A percentile compares a stretch with the other conserved stretches of the same genome.
Conservation (phyloP, 2,329 filamentous ascomycete species). For the Talaromyces sp. region DNA sequence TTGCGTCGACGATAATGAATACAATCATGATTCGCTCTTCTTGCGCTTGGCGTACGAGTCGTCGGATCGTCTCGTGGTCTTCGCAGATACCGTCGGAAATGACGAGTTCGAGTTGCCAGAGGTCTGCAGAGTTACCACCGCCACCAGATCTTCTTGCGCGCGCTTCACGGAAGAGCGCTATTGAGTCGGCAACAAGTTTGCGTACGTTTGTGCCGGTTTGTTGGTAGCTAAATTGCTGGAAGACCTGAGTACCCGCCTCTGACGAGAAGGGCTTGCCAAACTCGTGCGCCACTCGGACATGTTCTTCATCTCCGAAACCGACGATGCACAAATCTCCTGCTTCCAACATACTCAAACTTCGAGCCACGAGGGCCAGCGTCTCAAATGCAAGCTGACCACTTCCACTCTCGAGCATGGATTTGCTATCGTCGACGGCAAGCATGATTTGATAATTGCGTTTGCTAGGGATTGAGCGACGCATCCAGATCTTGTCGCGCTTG, state of each 20-base stretch:
- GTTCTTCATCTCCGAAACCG: conserved; percentile 70
- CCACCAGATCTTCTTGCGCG: conserved; percentile 56
- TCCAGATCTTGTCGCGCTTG: conserved; percentile 99
- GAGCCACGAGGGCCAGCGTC: conserved; percentile 86
- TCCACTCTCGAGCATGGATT: conserved; percentile 81
- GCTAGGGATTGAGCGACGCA: conserved; percentile 84
- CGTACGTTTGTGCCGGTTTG: conserved; percentile 85
- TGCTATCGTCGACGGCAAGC: conserved; percentile 93
- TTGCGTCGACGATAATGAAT: conserved; percentile 87
- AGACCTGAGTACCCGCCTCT: conserved; percentile 76
- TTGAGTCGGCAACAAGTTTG: conserved; percentile 70
- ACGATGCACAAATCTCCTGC: conserved; percentile 89
- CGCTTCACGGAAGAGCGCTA: conserved; percentile 77
- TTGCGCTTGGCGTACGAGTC: conserved; percentile 79
- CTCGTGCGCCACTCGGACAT: conserved; percentile 79
- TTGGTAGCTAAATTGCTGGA: conserved; percentile 79
- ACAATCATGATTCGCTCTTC: conserved; percentile 97
- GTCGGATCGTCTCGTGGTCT: conserved; percentile 76
- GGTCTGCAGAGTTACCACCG: conserved; percentile 55
- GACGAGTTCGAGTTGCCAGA: conserved; percentile 94
- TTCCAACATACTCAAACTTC: conserved; percentile 86
- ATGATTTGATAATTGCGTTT: conserved; percentile 97
- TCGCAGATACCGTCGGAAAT: conserved; percentile 93
- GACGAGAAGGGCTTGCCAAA: conserved; percentile 78
- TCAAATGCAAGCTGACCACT: conserved; percentile 83